Evolutionary conservation across 2,329 filamentous ascomycete species (phyloP), one percentile per base, ranked within the genome.

Genomic region (Epichloe baconii): DNA sequence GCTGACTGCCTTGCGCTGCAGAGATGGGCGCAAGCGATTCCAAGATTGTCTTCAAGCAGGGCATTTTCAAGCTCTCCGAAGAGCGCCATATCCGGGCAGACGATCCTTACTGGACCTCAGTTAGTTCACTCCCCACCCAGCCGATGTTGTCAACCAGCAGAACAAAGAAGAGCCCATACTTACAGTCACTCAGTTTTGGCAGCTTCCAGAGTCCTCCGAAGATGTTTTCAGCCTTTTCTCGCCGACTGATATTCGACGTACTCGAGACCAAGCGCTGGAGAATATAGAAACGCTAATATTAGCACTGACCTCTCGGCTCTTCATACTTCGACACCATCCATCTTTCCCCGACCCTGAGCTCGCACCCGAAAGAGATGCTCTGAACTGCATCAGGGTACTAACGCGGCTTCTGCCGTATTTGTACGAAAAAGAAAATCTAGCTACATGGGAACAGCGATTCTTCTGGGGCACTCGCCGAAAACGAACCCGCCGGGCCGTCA

Each of bases 161-260:
- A 15, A 34, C 14, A 10, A 23, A 5, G 40, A 47, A 23, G 44
- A 47, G 44, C 36, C 26, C 12, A 36, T 36, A 23, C 53, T 52
- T 34, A 52, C 50, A 36, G 21, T 23, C 19, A 12, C 38, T 8
- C 54, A 96, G 86, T 97, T 97, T 72, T 97, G 91, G 90, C 88
- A 95, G 68, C 82, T 98, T 43, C 93, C 93, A 55, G 93, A 97
- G 68, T 90, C 89, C 14, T 82, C 88, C 49, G 93, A 97, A 65
- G 93, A 98, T 73, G 83, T 98, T 62, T 97, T 97, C 73, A 95
- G 88, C 64, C 80, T 97, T 97, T 97, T 96, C 70, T 89, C 90
- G 38, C 82, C 89, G 5, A 82, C 84, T 53, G 87, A 94, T 65
- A 91, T 96, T 56, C 86, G 90, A 55, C 83, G 90, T 58, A 90